These are phyloP conservation scores for Solanum habrochaites DNA, from an alignment of 257 asterid species.

Conservation along the genomic window DNA sequence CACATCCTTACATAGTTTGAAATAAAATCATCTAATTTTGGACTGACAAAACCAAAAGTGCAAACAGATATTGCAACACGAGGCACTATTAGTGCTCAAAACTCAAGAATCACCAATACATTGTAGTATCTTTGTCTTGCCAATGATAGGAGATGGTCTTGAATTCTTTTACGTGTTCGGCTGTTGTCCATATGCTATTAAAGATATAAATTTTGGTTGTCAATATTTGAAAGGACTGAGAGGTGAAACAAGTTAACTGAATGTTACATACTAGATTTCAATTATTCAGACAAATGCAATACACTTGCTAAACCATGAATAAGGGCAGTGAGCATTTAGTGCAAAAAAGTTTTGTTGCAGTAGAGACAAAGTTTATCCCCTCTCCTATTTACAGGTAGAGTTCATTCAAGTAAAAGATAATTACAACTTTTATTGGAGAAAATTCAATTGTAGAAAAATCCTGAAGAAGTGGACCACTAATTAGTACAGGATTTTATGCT, in stretches of 20 bases:
- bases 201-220: not conserved
- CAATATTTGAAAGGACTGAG: no score
- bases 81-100: no score
- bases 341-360: conserved; percentile 34
- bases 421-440: not conserved
- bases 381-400: conserved; percentile 37
- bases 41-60: no score
- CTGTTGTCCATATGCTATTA: not conserved
- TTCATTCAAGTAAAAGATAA: not conserved
- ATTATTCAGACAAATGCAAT: not conserved
- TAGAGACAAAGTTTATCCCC: conserved; percentile 49
- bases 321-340: not conserved
- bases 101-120: not conserved
- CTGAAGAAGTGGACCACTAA: not conserved
- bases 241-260: no score
- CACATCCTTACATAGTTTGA: no score
- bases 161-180: not conserved
- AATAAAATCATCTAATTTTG: no score
- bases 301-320: not conserved
- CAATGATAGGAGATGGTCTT: not conserved
- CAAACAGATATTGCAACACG: no score
- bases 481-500: not conserved
- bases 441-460: not conserved
- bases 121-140: not conserved
- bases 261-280: no score